Base-by-base conservation (phyloP, 768 basidiomycete genomes). In the Mycena kentingensis region DNA sequence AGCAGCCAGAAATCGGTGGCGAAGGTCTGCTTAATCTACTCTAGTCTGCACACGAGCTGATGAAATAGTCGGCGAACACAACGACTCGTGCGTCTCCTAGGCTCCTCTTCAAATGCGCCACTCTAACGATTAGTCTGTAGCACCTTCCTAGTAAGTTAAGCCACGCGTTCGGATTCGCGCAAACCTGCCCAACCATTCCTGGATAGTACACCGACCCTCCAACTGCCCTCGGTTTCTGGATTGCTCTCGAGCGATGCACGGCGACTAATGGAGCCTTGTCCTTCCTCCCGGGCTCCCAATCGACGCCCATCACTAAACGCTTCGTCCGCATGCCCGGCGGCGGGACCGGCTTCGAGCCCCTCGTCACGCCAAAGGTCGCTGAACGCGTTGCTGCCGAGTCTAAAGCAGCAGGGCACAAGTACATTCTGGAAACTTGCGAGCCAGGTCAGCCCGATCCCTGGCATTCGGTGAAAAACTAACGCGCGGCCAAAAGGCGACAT, bases 171-270 rank as follows among this genome's bases (percentile, higher is more conserved):
- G 27, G 19, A 24, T 24, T 13, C 39, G 34, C 25, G 34, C 24
- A 46, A 28, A 56, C 29, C 18, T 41, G 27, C 18, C 52, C 60
- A 32, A 52, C 32, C 4, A 22, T 38, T n/a, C 28, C 46, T 43
- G 27, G 32, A 36, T 66, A 98, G 84, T 98, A 96, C 70, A 97
- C 95, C 8, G 77, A 89, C 34, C 97, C 97, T 11, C 90, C 90
- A 0, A 85, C 84, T 8, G 97, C 97, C 0, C 80, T 98, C 19
- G 97, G 97, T 2, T 92, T 95, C 66, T 99, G 97, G 97, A 90
- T 98, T 52, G 91, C 96, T 0, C 74, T 99, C 31, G 96, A 98
- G 67, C 78, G 82, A 52, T 97, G 94, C 68, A 94, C 93, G 5
- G 65, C 79, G 2, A 70, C 73, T 37, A 95, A 95, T 61, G 93